A percentile compares a stretch with the other conserved stretches of the same genome.
These are phyloP conservation scores for Cyclocybe cylindracea DNA, from an alignment of 768 basidiomycete species.

Conservation along the genomic window DNA sequence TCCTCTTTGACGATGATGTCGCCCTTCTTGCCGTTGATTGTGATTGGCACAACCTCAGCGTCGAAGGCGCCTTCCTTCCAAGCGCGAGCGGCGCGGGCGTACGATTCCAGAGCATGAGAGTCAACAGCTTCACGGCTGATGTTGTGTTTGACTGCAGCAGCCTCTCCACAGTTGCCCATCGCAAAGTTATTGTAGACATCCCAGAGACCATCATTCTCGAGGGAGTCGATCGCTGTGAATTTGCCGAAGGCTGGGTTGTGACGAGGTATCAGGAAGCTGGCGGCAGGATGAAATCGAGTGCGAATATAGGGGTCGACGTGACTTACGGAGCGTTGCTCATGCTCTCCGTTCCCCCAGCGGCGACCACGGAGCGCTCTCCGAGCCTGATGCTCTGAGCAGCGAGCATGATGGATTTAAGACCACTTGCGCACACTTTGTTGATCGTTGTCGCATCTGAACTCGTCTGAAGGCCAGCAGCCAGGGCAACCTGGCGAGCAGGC, in stretches of 20 bases:
- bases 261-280: conserved; percentile 80
- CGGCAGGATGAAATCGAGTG: background rate
- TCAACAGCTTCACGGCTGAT: conserved; percentile 91
- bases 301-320: background rate
- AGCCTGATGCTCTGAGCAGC: conserved; percentile 88
- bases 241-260: conserved; percentile 87
- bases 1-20: conserved; percentile 90
- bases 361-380: conserved; percentile 84
- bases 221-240: conserved; percentile 82
- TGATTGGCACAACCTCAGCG: conserved; percentile 87
- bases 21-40: conserved; percentile 92
- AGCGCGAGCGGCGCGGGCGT: conserved; percentile 88
- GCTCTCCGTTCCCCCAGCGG: conserved; percentile 98
- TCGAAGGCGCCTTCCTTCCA: conserved; percentile 87
- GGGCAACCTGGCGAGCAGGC: conserved; percentile 97
- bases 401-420: conserved; percentile 93
- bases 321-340: conserved; percentile 99
- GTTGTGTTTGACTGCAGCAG: conserved; percentile 74
- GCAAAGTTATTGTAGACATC: conserved; percentile 98
- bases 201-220: conserved; percentile 92
- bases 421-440: conserved; percentile 99
- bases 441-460: conserved; percentile 96
- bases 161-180: conserved; percentile 98
- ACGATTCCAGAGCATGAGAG: conserved; percentile 91
- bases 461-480: conserved; percentile 80